Conservation (phyloP, 2,329 filamentous ascomycete species). For the Shiraia sp. region DNA sequence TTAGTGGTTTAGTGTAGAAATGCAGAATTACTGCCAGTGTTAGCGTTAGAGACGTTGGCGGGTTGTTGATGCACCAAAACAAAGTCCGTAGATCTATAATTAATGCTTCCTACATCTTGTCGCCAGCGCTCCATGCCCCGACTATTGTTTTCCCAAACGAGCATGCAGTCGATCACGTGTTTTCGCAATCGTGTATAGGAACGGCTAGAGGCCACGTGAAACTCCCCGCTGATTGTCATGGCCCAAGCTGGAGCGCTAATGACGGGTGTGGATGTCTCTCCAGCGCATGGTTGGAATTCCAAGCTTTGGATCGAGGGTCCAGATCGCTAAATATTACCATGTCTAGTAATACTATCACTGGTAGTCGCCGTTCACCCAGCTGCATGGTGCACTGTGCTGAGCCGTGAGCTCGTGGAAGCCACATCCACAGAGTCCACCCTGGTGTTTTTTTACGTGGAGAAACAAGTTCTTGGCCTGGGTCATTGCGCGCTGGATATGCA, state of each 20-base stretch:
- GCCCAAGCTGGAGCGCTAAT: constrained; percentile 13
- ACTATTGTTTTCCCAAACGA: too few species aligned
- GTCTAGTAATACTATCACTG: constrained; percentile 12
- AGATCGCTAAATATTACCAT: constrained; percentile 20
- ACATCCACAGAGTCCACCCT: constrained; percentile 6
- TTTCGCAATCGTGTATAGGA: constrained; percentile 26
- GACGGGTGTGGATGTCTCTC: constrained; percentile 17
- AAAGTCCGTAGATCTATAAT: too few species aligned
- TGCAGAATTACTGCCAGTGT: too few species aligned
- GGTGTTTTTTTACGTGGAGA: constrained; percentile 2
- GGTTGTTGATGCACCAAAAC: too few species aligned
- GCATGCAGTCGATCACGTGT: constrained; percentile 17
- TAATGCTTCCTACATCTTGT: too few species aligned
- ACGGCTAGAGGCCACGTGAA: constrained; percentile 18
- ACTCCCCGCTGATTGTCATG: constrained; percentile 4
- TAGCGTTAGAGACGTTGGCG: too few species aligned
- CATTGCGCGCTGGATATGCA: background rate
- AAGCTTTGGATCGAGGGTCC: constrained; percentile 19
- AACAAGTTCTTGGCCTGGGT: background rate
- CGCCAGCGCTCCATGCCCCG: too few species aligned
- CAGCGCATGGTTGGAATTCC: constrained; percentile 9
- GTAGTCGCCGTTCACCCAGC: constrained; percentile 21
- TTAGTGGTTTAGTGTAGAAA: too few species aligned
- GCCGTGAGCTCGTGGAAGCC: constrained; percentile 25
- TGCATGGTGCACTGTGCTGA: constrained; percentile 15